phyloP scores from a whole-genome alignment of 2,329 filamentous ascomycete species.

The Saccharata proteae region DNA sequence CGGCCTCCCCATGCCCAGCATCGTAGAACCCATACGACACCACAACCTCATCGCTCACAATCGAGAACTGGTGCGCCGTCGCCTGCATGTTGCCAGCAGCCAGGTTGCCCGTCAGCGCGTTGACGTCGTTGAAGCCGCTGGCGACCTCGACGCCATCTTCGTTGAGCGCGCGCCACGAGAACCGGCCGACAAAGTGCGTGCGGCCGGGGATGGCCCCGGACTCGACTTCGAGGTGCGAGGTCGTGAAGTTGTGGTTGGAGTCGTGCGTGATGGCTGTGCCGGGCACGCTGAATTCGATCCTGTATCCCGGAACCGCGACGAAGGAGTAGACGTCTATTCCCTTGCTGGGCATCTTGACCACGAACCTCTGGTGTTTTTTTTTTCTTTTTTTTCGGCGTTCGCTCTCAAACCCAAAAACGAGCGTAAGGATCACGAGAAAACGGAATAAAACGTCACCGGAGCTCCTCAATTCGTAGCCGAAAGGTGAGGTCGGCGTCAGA shows the following conservation, averaged over 20 bases:
- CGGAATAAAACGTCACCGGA: too few relatives aligned
- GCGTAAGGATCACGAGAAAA: too few relatives aligned
- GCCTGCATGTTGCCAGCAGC: constrained; percentile 27
- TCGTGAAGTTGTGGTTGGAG: constrained; percentile 23
- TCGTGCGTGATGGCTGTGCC: constrained; percentile 22
- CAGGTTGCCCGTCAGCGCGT: constrained; percentile 32
- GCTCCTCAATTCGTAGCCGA: too few relatives aligned
- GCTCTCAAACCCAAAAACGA: too few relatives aligned
- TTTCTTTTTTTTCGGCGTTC: too few relatives aligned
- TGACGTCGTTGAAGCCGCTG: constrained; percentile 35
- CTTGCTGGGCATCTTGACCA: too few relatives aligned
- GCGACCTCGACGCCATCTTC: constrained; percentile 29
- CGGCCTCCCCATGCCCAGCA: constrained; percentile 31
- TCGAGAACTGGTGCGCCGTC: constrained; percentile 19
- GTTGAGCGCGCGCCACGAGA: constrained; percentile 30
- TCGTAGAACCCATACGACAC: constrained; percentile 39
- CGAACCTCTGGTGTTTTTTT: too few relatives aligned
- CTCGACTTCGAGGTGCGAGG: constrained; percentile 35
- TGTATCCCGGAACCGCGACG: constrained; percentile 26
- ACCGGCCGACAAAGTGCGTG: constrained; percentile 34
- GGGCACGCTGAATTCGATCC: constrained; percentile 35
- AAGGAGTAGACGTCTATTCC: too few relatives aligned
- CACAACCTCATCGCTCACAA: constrained; percentile 25
- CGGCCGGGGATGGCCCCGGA: constrained; percentile 27
- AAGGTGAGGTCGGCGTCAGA: too few relatives aligned